A percentile compares a stretch with the other conserved stretches of the same genome.
These are phyloP conservation scores for Ilex asprella DNA, from an alignment of 257 asterid genomes.

Conservation along the genomic window DNA sequence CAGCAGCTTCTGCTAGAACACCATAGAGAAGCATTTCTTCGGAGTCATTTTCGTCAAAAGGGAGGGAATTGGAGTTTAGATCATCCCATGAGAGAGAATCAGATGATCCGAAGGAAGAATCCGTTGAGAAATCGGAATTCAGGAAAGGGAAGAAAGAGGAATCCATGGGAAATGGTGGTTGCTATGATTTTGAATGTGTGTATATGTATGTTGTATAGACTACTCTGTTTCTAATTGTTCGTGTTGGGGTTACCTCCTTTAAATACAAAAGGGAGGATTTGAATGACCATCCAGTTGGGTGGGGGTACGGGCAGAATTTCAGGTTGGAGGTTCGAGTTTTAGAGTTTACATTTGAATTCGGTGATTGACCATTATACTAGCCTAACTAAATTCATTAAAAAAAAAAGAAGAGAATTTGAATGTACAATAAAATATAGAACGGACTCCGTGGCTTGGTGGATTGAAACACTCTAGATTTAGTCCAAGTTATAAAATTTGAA, in stretches of 20 bases:
- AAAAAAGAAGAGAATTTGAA: too few relatives aligned
- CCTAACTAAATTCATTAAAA: too few relatives aligned
- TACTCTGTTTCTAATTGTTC: neutral
- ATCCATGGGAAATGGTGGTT: slow-evolving; percentile 18
- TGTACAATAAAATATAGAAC: too few relatives aligned
- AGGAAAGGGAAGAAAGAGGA: slow-evolving; percentile 19
- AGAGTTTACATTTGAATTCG: too few relatives aligned
- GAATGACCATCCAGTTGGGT: too few relatives aligned
- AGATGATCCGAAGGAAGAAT: slow-evolving; percentile 22
- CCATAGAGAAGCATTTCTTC: slow-evolving; percentile 48
- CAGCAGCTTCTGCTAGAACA: slow-evolving; percentile 23
- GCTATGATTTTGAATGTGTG: slow-evolving; percentile 1
- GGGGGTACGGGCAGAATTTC: too few relatives aligned
- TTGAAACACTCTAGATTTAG: too few relatives aligned
- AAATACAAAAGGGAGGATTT: neutral
- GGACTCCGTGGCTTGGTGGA: too few relatives aligned
- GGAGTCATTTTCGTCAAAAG: slow-evolving; percentile 42
- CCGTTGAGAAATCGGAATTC: slow-evolving; percentile 23
- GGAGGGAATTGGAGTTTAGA: slow-evolving; percentile 21
- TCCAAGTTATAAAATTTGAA: too few relatives aligned
- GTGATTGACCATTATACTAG: too few relatives aligned
- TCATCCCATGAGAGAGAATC: slow-evolving; percentile 16
- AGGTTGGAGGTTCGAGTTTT: too few relatives aligned
- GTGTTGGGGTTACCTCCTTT: neutral
- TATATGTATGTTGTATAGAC: neutral